A percentile compares a stretch with the other conserved stretches of the same genome.
These are phyloP conservation scores for Passiflora organensis DNA, from an alignment of 345 rosid genomes.

Conservation along the genomic window DNA sequence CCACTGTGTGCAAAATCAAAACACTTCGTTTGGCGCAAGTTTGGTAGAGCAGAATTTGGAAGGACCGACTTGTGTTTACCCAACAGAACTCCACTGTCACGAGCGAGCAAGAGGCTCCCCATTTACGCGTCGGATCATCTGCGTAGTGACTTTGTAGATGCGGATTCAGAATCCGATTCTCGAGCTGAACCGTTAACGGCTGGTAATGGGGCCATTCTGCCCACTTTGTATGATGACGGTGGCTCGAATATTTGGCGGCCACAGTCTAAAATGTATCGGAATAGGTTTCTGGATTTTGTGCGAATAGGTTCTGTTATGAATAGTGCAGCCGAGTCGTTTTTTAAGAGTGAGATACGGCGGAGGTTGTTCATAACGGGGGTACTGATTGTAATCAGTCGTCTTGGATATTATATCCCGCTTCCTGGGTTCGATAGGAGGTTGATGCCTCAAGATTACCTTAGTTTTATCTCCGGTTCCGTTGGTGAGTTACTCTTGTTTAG, in stretches of 20 bases:
- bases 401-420: constrained; percentile 84
- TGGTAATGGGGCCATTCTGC: constrained; percentile 22
- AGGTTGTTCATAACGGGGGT: constrained; percentile 75
- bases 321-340: constrained; percentile 70
- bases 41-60: constrained; percentile 19
- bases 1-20: no score
- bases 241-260: constrained; percentile 17
- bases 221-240: constrained; percentile 16
- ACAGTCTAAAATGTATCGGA: constrained; percentile 51
- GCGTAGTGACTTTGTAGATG: constrained; percentile 31
- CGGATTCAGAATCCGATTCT: constrained; percentile 26
- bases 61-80: constrained; percentile 19
- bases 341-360: constrained; percentile 86
- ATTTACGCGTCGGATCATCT: constrained; percentile 42
- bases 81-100: constrained; percentile 18
- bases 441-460: constrained; percentile 86
- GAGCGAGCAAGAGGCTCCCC: constrained; percentile 25
- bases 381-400: constrained; percentile 65
- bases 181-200: constrained; percentile 34
- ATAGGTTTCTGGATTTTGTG: constrained; percentile 71
- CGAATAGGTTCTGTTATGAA: constrained; percentile 65
- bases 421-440: constrained; percentile 87
- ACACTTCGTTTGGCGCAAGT: constrained; percentile 25
- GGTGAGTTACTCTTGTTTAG: constrained; percentile 42
- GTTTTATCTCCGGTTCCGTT: constrained; percentile 80